Percentiles rank a stretch among this genome's conserved stretches.
Conservation (phyloP, 2,329 filamentous ascomycete genomes). For the Monosporascus sp. region DNA sequence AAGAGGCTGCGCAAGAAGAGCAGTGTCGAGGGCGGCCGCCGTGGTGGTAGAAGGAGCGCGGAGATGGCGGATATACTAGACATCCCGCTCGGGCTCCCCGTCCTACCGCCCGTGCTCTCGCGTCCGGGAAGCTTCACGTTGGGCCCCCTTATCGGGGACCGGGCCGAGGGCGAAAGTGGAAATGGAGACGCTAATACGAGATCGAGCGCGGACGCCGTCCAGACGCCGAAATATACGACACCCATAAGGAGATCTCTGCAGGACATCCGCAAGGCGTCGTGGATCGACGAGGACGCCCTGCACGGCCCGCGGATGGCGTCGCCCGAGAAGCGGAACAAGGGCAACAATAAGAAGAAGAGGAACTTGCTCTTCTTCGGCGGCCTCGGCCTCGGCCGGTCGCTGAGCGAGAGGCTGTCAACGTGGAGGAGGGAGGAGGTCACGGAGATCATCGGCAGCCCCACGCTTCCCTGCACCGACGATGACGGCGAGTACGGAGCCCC, state of each 20-base stretch:
- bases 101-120: slow-evolving; percentile 18
- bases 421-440: slow-evolving; percentile 10
- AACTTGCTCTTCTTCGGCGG: slow-evolving; percentile 13
- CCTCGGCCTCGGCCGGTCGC: slow-evolving; percentile 13
- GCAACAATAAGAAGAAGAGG: slow-evolving; percentile 9
- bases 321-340: slow-evolving; percentile 11
- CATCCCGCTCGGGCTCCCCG: slow-evolving; percentile 9
- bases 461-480: slow-evolving; percentile 21
- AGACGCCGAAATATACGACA: slow-evolving; percentile 1
- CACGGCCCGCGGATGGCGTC: slow-evolving; percentile 40
- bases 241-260: slow-evolving; percentile 15
- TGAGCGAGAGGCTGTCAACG: slow-evolving; percentile 20
- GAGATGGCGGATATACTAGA: slow-evolving; percentile 3
- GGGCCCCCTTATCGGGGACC: background rate
- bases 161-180: background rate
- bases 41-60: slow-evolving; percentile 1
- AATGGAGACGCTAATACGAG: background rate
- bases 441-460: slow-evolving; percentile 19
- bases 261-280: slow-evolving; percentile 29
- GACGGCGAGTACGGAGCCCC: background rate
- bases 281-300: slow-evolving; percentile 48
- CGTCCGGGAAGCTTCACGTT: slow-evolving; percentile 12
- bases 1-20: slow-evolving; percentile 21
- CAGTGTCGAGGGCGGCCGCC: background rate
- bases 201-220: slow-evolving; percentile 3